These are phyloP conservation scores for Plasmodium gaboni DNA, from an alignment of 169 alveolate genomes.

Conservation along the genomic window DNA sequence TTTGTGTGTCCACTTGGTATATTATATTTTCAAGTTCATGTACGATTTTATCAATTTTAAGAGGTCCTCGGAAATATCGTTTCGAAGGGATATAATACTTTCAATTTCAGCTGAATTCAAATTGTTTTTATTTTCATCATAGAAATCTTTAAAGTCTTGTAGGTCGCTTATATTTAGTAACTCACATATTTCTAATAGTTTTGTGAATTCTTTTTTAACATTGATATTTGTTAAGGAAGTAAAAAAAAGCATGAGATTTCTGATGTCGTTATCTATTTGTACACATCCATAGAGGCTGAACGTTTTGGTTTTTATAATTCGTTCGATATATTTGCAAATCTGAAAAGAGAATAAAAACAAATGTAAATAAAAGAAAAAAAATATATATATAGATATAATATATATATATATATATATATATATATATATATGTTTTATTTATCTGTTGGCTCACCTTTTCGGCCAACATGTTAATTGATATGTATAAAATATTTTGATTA, in stretches of 20 bases:
- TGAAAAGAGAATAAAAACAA: not conserved
- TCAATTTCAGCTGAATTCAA: conserved; percentile 38
- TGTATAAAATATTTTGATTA: conserved; percentile 54
- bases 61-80: conserved; percentile 51
- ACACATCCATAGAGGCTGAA: conserved; percentile 70
- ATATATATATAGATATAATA: not conserved
- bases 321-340: conserved; percentile 75
- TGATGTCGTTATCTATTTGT: conserved; percentile 70
- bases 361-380: not conserved
- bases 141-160: conserved; percentile 70
- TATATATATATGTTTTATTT: not conserved
- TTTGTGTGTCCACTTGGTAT: not conserved
- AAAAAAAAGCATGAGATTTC: conserved; percentile 66
- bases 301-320: conserved; percentile 43
- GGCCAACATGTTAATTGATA: conserved; percentile 26
- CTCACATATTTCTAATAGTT: conserved; percentile 66
- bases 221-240: conserved; percentile 62
- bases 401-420: not conserved
- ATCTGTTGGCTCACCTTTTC: conserved; percentile 28
- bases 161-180: conserved; percentile 46
- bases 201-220: conserved; percentile 57
- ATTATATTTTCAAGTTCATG: conserved; percentile 13
- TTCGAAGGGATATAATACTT: conserved; percentile 37
- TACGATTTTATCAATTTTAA: conserved; percentile 29
- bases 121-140: conserved; percentile 64